These are phyloP conservation scores for Aspergillus jensenii DNA, from an alignment of 2,329 filamentous ascomycete species.

Conservation along the genomic window DNA sequence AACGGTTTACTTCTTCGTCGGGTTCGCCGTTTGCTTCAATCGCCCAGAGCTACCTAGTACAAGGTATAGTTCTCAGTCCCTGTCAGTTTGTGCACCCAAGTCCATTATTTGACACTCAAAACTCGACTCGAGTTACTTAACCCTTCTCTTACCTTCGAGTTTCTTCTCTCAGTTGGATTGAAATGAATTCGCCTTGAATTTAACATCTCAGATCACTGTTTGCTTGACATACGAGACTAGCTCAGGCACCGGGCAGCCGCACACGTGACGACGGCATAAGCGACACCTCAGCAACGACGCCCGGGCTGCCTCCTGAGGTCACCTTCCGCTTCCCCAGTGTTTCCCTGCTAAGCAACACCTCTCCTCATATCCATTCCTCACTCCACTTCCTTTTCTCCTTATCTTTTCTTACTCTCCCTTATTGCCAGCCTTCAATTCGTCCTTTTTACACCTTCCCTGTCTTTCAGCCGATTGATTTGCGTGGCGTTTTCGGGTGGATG, in stretches of 20 bases:
- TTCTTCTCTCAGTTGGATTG: background rate
- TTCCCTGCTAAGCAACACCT: constrained; percentile 22
- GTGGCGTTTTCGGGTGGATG: constrained; percentile 43
- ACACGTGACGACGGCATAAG: constrained; percentile 39
- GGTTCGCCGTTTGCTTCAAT: background rate
- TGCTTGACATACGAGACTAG: constrained; percentile 1
- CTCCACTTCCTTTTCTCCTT: constrained; percentile 15
- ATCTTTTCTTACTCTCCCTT: constrained; percentile 3
- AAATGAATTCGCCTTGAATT: background rate
- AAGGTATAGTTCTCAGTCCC: background rate
- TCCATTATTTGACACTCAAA: background rate
- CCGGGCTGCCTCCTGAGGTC: constrained; percentile 41
- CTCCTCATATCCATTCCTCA: constrained; percentile 16
- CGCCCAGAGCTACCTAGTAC: background rate
- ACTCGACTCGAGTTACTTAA: background rate
- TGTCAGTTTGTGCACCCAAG: background rate
- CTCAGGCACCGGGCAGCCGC: constrained; percentile 24
- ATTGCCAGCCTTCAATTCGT: constrained; percentile 11
- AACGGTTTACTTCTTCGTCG: background rate
- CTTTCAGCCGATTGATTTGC: constrained; percentile 29
- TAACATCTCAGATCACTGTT: background rate
- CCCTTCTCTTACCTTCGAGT: background rate
- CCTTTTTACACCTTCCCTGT: constrained; percentile 22
- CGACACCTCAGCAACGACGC: constrained; percentile 43
- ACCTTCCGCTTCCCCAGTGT: constrained; percentile 34